These are phyloP conservation scores for Brasilioporus rufonigricans DNA, from an alignment of 768 basidiomycete species.

Conservation along the genomic window DNA sequence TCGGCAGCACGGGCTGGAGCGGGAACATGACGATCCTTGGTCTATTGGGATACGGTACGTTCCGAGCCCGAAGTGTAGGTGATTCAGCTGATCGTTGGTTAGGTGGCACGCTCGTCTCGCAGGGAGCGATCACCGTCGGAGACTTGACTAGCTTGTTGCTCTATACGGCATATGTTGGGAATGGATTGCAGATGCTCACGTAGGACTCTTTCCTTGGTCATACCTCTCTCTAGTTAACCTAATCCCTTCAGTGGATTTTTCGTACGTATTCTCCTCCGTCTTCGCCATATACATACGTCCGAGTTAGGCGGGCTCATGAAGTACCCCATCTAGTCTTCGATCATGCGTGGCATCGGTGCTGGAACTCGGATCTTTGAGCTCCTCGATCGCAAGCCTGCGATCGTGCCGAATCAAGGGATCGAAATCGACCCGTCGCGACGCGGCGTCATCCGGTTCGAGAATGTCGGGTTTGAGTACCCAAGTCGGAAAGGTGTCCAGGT, in stretches of 20 bases:
- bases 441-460: slow-evolving; percentile 77
- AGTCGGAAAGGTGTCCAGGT: slow-evolving; percentile 79
- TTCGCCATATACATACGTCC: neutral
- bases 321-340: slow-evolving; percentile 61
- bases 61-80: neutral
- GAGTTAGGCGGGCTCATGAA: neutral
- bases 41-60: slow-evolving; percentile 84
- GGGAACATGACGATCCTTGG: slow-evolving; percentile 90
- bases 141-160: slow-evolving; percentile 86
- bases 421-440: slow-evolving; percentile 53
- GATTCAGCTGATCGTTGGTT: slow-evolving; percentile 2
- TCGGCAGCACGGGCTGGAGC: slow-evolving; percentile 87
- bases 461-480: slow-evolving; percentile 87
- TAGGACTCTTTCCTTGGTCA: slow-evolving; percentile 34
- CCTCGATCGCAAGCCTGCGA: slow-evolving; percentile 74
- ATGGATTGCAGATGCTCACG: slow-evolving; percentile 77
- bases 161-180: slow-evolving; percentile 89
- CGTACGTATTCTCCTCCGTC: slow-evolving; percentile 33
- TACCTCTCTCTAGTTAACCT: neutral
- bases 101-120: slow-evolving; percentile 91
- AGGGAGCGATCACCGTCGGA: slow-evolving; percentile 86
- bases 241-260: slow-evolving; percentile 35
- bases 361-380: slow-evolving; percentile 93
- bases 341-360: slow-evolving; percentile 97
- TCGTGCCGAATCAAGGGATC: slow-evolving; percentile 63